phyloP scores from a whole-genome alignment of 2,329 filamentous ascomycete genomes.

The Botryotinia calthae region DNA sequence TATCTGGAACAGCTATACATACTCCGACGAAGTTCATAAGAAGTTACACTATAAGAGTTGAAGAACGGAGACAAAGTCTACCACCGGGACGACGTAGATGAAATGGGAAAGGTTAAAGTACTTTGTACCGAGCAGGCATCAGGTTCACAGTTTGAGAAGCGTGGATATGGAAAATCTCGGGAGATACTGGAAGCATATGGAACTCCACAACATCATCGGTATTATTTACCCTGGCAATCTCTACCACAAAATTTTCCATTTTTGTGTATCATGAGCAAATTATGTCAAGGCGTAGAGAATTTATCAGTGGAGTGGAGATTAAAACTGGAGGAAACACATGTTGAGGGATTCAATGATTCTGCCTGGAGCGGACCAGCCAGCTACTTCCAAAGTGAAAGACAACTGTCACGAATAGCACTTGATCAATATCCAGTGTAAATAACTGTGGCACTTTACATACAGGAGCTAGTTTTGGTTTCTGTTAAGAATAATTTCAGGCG shows the following conservation, averaged over 20 bases:
- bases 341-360: not conserved
- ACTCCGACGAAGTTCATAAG: not conserved
- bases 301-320: not conserved
- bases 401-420: not conserved
- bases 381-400: not conserved
- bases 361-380: not conserved
- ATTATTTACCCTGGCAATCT: not conserved
- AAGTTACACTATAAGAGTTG: not conserved
- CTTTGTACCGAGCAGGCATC: not conserved
- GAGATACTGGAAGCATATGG: not conserved
- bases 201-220: not conserved
- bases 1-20: not conserved
- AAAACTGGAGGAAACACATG: not conserved
- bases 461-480: too few species aligned
- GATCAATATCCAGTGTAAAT: not conserved
- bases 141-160: not conserved
- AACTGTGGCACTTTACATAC: not conserved
- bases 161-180: not conserved
- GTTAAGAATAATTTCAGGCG: not conserved
- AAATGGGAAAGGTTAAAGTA: not conserved
- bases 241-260: not conserved
- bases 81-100: not conserved
- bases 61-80: not conserved
- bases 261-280: not conserved
- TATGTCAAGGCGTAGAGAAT: fast-evolving